phyloP scores from a whole-genome alignment of 805 yeast species.

The Starmerella riodocensis region DNA sequence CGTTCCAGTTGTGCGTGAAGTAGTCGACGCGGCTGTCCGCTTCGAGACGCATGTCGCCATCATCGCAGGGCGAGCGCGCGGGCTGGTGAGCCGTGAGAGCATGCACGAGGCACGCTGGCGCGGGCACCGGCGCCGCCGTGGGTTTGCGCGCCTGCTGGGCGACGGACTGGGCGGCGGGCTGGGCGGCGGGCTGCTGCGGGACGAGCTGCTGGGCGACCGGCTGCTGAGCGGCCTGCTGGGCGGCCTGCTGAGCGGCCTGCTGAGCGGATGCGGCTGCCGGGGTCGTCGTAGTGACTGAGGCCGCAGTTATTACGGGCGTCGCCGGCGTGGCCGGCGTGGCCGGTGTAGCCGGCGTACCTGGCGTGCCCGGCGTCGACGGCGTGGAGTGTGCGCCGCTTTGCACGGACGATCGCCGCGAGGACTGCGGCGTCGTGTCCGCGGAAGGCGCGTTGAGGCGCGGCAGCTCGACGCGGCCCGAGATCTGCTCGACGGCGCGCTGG shows the following conservation, averaged over 20 bases:
- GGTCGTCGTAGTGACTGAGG: neutral
- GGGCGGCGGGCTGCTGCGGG: neutral
- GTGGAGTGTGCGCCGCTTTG: conserved; percentile 4
- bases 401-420: neutral
- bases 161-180: neutral
- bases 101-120: neutral
- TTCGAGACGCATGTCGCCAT: conserved; percentile 40
- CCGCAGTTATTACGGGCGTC: too few species aligned
- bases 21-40: conserved; percentile 91
- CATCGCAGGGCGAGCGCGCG: conserved; percentile 16
- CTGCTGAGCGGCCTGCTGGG: neutral
- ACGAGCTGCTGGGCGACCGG: neutral
- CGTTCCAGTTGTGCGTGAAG: conserved; percentile 91
- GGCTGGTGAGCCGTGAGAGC: neutral
- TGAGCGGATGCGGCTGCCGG: neutral
- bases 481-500: conserved; percentile 15
- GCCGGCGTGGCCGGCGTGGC: too few species aligned
- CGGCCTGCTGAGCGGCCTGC: neutral
- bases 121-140: too few species aligned
- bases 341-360: too few species aligned
- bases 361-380: too few species aligned
- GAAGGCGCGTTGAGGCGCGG: neutral
- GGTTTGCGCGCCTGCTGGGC: neutral
- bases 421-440: conserved; percentile 1
- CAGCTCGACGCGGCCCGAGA: conserved; percentile 14